Conservation (phyloP, 2,329 filamentous ascomycete species). For the Aureobasidium sp. region DNA sequence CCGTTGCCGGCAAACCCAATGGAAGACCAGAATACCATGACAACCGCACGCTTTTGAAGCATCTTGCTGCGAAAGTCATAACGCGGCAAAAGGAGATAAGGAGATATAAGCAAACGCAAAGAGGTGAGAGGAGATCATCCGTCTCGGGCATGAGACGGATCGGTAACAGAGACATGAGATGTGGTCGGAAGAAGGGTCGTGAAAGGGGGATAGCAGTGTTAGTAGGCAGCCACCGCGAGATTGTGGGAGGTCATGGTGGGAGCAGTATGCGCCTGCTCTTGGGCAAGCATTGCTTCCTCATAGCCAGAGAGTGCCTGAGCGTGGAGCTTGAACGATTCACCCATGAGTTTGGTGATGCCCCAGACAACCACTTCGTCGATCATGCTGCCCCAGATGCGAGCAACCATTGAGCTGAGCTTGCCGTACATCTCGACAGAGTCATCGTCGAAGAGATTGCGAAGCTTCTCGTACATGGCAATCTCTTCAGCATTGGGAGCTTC, state of each 20-base stretch:
- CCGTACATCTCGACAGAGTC: constrained; percentile 77
- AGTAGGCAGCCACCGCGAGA: constrained; percentile 24
- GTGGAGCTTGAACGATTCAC: constrained; percentile 95
- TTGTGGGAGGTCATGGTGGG: constrained; percentile 34
- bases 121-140: constrained; percentile 3
- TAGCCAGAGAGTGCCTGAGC: constrained; percentile 91
- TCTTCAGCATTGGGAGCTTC: constrained; percentile 82
- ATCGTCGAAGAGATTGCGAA: constrained; percentile 82
- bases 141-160: constrained; percentile 3
- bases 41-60: constrained; percentile 8
- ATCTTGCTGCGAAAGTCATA: neutral
- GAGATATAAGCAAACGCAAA: neutral
- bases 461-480: constrained; percentile 82
- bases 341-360: constrained; percentile 95
- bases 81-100: constrained; percentile 2
- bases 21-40: constrained; percentile 10
- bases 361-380: constrained; percentile 97
- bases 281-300: constrained; percentile 62
- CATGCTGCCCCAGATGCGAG: constrained; percentile 94
- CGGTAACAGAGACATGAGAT: neutral
- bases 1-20: constrained; percentile 13
- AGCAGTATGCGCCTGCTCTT: constrained; percentile 33
- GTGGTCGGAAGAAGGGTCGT: constrained; percentile 5
- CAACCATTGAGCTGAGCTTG: constrained; percentile 84
- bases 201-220: neutral